Evolutionary conservation across 805 yeast species (phyloP).

Genomic region (Pichia kluyveri): DNA sequence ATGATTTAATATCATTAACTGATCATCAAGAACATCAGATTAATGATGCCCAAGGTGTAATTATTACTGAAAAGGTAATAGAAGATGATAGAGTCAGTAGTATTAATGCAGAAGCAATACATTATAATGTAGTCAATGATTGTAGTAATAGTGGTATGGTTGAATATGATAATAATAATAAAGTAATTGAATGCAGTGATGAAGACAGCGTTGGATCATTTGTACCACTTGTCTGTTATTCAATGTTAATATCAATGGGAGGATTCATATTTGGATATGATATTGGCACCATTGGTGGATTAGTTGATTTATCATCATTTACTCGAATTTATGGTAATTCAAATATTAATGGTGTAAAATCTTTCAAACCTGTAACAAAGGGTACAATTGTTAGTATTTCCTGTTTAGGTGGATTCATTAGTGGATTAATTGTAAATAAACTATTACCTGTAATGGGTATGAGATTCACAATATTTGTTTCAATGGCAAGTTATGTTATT

Average conservation of each 20-base stretch:
- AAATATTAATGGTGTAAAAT: not conserved
- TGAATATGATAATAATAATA: too few relatives aligned
- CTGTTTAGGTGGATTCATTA: slow-evolving; percentile 24
- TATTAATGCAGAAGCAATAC: too few relatives aligned
- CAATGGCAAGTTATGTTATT: slow-evolving; percentile 14
- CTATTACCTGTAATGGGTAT: slow-evolving; percentile 21
- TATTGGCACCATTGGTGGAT: slow-evolving; percentile 29
- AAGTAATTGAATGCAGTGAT: not conserved
- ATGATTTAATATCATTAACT: too few relatives aligned
- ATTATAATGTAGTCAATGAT: not conserved
- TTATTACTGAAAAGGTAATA: too few relatives aligned
- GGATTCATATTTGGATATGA: slow-evolving; percentile 30
- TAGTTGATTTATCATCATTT: slow-evolving; percentile 24
- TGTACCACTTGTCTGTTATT: slow-evolving; percentile 16
- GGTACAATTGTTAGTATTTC: slow-evolving; percentile 25
- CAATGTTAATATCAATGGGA: slow-evolving; percentile 22
- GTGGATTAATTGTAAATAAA: slow-evolving; percentile 21
- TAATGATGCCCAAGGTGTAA: not conserved
- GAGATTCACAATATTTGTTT: slow-evolving; percentile 15
- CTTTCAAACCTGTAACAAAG: slow-evolving; percentile 17
- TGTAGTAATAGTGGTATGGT: too few relatives aligned
- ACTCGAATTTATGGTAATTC: slow-evolving; percentile 18
- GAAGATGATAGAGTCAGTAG: too few relatives aligned
- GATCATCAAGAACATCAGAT: not conserved
- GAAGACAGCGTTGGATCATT: slow-evolving; percentile 6